A percentile compares a stretch with the other conserved stretches of the same genome.
phyloP scores from a whole-genome alignment of 1,139 yeast species.

The Eremothecium coryli region DNA sequence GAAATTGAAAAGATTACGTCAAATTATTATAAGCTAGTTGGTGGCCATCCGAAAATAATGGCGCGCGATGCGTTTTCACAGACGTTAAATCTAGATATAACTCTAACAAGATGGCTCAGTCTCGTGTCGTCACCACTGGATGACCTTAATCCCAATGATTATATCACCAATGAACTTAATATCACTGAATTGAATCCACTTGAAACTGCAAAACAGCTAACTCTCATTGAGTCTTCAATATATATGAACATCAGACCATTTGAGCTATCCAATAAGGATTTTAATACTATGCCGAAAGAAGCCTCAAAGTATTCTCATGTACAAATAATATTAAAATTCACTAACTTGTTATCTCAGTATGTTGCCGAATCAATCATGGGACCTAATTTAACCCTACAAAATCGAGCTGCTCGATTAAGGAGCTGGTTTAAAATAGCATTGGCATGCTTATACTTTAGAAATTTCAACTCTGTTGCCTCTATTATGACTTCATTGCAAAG shows the following conservation, averaged over 20 bases:
- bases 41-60: not conserved
- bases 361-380: conserved; percentile 70
- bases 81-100: conserved; percentile 8
- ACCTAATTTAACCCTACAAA: conserved; percentile 35
- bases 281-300: conserved; percentile 60
- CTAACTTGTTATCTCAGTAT: conserved; percentile 73
- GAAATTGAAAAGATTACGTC: conserved; percentile 29
- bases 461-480: conserved; percentile 83
- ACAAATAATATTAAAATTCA: conserved; percentile 55
- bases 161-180: conserved; percentile 33
- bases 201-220: conserved; percentile 78
- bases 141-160: conserved; percentile 6
- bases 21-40: conserved; percentile 3
- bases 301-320: conserved; percentile 66
- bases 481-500: conserved; percentile 79
- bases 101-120: conserved; percentile 14
- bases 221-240: conserved; percentile 66
- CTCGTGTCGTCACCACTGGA: conserved; percentile 4
- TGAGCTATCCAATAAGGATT: conserved; percentile 55
- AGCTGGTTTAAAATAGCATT: conserved; percentile 81
- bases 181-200: conserved; percentile 64
- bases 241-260: conserved; percentile 59
- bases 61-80: conserved; percentile 7
- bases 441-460: conserved; percentile 70
- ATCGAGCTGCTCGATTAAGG: conserved; percentile 44